Evolutionary conservation across 2,329 filamentous ascomycete genomes (phyloP).

Genomic region (Cytospora mali): DNA sequence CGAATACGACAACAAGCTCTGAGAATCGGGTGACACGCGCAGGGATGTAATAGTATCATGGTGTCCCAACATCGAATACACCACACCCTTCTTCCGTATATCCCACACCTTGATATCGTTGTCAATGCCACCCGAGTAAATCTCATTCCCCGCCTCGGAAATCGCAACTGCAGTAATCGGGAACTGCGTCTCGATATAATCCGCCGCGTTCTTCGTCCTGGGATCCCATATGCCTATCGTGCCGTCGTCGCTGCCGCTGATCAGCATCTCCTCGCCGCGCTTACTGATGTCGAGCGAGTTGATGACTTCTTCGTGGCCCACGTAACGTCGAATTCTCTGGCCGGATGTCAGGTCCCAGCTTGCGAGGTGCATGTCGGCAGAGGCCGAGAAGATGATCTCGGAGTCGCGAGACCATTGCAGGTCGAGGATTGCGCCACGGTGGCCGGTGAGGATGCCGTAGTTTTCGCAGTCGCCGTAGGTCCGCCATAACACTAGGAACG

Average conservation of each 20-base stretch:
- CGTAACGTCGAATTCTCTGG: slow-evolving; percentile 86
- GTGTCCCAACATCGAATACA: slow-evolving; percentile 87
- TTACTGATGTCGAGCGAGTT: slow-evolving; percentile 88
- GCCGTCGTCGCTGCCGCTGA: slow-evolving; percentile 92
- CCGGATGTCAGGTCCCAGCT: slow-evolving; percentile 95
- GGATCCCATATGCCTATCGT: slow-evolving; percentile 96
- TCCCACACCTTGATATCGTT: slow-evolving; percentile 99
- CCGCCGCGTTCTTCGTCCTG: slow-evolving; percentile 81
- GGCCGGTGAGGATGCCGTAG: slow-evolving; percentile 84
- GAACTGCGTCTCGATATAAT: slow-evolving; percentile 88
- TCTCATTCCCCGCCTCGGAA: slow-evolving; percentile 92
- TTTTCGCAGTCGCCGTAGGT: slow-evolving; percentile 94
- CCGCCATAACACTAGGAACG: slow-evolving; percentile 77
- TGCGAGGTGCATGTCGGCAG: slow-evolving; percentile 88
- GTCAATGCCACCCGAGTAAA: slow-evolving; percentile 93
- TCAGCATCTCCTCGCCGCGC: slow-evolving; percentile 84
- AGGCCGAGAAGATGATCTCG: slow-evolving; percentile 85
- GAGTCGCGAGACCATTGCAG: slow-evolving; percentile 97
- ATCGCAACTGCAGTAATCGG: slow-evolving; percentile 89
- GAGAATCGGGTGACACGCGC: slow-evolving; percentile 88
- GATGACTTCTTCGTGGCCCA: slow-evolving; percentile 94
- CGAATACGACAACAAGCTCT: slow-evolving; percentile 85
- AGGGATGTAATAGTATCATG: slow-evolving; percentile 90
- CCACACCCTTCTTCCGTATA: slow-evolving; percentile 83
- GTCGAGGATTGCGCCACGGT: slow-evolving; percentile 89